Evolutionary conservation across 2,329 filamentous ascomycete species (phyloP), one percentile per base, ranked within the genome.

Genomic region (Pseudovirgaria hyperparasitica): DNA sequence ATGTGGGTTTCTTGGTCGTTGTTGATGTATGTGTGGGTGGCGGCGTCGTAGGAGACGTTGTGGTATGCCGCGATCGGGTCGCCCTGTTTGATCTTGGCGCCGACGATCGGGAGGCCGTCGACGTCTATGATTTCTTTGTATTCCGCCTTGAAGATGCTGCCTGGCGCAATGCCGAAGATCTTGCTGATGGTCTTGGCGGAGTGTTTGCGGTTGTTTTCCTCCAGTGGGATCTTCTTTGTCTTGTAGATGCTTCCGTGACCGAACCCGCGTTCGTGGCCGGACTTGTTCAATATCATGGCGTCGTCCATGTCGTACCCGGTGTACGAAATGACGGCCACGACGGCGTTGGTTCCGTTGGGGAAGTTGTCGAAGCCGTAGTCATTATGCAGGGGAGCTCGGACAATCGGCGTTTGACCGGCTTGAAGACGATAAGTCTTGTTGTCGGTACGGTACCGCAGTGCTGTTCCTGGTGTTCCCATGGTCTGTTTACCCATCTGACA

Each of bases 241-340:
- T 98, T 98, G 68, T 94, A 98, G 43, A 98, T 85, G 5, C 86
- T 92, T 29, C 90, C 90, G 46, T 96, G 76, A 19, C 85, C 87
- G 46, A 98, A 96, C 9, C 90, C 90, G 41, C 90, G 76, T 57
- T 98, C 90, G 54, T 94, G 84, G 3, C 87, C 76, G 12, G 85
- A 93, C 55, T 96, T 96, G 65, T 96, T 96, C 50, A 98, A 67
- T 50, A 98, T 96, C 87, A 96, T 96, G 51, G 90, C 90, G 60
- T 98, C 90, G 66, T 98, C 90, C 90, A 98, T 98, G 67, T 98
- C 90, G 59, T 96, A 98, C 27, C 87, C 90, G 2, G 87, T 96
- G 55, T 98, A 98, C 1, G 87, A 94, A 37, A 98, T 93, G 53
- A 98, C 92, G 32, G 90, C 90, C 32, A 98, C 90, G 20, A 96